Base-by-base conservation (phyloP, 257 asterid species). In the Plantago elongata region DNA sequence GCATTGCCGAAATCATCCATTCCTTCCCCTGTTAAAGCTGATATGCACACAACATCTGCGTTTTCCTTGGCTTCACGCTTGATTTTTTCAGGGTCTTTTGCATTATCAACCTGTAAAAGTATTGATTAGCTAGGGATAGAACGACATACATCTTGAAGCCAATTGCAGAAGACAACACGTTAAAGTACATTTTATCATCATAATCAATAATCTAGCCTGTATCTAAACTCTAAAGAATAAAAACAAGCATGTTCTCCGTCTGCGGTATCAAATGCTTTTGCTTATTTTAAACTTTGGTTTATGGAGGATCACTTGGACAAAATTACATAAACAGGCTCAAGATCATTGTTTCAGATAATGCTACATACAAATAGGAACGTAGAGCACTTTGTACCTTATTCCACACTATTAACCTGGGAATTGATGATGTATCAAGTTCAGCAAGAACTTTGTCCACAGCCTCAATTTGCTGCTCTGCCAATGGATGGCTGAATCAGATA, bases 11-110 rank as follows among this genome's bases (percentile, higher is more conserved):
- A 92, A 45, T 89, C 91, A 63, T 89, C 97, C 30, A 92, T 66
- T 42, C 99, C 99, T 77, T 92, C 97, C 61, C 99, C 97, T 44
- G 92, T 84, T 63, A 86, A 76, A 81, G 99, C 97, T 78, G 99
- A 92, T 67, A 92, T 60, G 76, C 97, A 89, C 29, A 89, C 70
- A 37, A 78, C 84, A 77, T 86, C 86, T n/a, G 70, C 75, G 55
- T 75, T 80, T 54, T 51, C 58, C 83, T 65, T 54, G 43, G 97
- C 96, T 54, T 89, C 89, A 54, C 79, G 74, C 71, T 73, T 84
- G 45, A 86, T 48, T 70, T 76, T 83, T 61, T 83, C 84, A 27
- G 89, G 94, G 73, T 89, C 75, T 29, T 54, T 68, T 27, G 92
- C 91, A 63, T 83, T 92, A 73, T 92, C 99, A 13, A 92, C 90